phyloP scores from a whole-genome alignment of 176 grass and related monocot species.

The Canna indica region DNA sequence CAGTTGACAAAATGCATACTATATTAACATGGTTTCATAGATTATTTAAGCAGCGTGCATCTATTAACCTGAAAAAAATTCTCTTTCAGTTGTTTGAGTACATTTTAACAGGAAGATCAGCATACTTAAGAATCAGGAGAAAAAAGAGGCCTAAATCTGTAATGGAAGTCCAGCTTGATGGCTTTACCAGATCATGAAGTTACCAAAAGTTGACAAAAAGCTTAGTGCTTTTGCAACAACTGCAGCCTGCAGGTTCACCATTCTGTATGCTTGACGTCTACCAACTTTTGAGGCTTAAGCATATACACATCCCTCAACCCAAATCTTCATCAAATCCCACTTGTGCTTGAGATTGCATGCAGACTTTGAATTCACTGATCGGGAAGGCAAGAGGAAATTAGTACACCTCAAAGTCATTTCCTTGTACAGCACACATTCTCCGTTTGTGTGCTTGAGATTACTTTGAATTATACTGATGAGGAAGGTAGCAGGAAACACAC shows the following conservation, averaged over 20 bases:
- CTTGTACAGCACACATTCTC: background rate
- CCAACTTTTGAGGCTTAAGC: background rate
- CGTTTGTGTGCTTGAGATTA: background rate
- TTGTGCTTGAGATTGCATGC: background rate
- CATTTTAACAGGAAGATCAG: background rate
- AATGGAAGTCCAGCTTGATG: background rate
- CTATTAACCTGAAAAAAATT: too few relatives aligned
- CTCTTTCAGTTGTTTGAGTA: too few relatives aligned
- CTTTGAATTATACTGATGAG: background rate
- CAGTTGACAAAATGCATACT: too few relatives aligned
- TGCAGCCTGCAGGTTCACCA: conserved; percentile 19
- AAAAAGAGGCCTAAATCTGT: background rate
- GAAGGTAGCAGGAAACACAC: background rate
- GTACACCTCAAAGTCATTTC: background rate
- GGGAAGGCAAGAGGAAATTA: background rate
- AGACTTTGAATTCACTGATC: background rate
- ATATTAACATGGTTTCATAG: too few relatives aligned
- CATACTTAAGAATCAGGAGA: background rate
- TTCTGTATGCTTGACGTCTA: background rate
- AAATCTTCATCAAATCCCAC: background rate
- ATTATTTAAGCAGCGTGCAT: too few relatives aligned
- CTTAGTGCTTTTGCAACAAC: conserved; percentile 25
- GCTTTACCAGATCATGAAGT: background rate
- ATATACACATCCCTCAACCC: background rate
- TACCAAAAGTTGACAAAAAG: conserved; percentile 1